These are phyloP conservation scores for Lentithecium fluviatile DNA, from an alignment of 495 filamentous ascomycete species.

Conservation along the genomic window DNA sequence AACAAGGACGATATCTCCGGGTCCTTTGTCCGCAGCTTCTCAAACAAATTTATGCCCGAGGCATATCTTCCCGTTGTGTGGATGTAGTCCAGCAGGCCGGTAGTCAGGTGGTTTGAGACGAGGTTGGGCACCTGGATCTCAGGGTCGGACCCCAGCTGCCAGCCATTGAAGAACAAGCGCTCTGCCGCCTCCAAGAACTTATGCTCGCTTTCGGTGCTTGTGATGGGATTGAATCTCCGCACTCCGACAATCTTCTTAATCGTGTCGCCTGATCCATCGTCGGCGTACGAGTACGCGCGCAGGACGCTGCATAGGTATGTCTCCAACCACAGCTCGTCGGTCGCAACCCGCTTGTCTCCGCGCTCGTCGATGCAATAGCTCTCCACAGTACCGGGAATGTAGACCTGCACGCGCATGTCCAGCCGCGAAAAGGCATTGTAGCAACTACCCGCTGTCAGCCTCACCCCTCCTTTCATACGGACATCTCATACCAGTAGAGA, in stretches of 20 bases:
- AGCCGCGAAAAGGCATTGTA: constrained; percentile 99
- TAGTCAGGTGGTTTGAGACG: constrained; percentile 92
- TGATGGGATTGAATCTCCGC: constrained; percentile 93
- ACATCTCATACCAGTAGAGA: constrained; percentile 72
- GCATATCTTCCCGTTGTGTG: constrained; percentile 92
- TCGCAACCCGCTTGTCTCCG: constrained; percentile 86
- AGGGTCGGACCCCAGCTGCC: constrained; percentile 93
- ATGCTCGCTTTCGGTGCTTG: constrained; percentile 94
- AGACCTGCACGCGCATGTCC: constrained; percentile 97
- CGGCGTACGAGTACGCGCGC: constrained; percentile 91
- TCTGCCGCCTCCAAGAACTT: constrained; percentile 95
- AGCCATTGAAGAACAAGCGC: constrained; percentile 89
- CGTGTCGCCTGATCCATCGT: constrained; percentile 85
- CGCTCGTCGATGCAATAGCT: constrained; percentile 95
- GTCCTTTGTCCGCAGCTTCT: constrained; percentile 87
- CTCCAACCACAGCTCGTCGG: constrained; percentile 92
- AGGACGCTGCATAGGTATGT: constrained; percentile 94
- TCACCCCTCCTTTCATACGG: background rate
- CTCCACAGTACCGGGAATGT: constrained; percentile 92
- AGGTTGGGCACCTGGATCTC: constrained; percentile 96
- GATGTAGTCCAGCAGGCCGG: constrained; percentile 93
- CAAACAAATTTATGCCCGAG: constrained; percentile 96
- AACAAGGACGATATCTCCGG: constrained; percentile 92
- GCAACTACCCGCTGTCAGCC: constrained; percentile 59
- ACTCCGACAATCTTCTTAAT: constrained; percentile 94